Evolutionary conservation across 371 early-diverging fungal genomes (phyloP).

Genomic region (Thermomucor indicae-seudaticae): DNA sequence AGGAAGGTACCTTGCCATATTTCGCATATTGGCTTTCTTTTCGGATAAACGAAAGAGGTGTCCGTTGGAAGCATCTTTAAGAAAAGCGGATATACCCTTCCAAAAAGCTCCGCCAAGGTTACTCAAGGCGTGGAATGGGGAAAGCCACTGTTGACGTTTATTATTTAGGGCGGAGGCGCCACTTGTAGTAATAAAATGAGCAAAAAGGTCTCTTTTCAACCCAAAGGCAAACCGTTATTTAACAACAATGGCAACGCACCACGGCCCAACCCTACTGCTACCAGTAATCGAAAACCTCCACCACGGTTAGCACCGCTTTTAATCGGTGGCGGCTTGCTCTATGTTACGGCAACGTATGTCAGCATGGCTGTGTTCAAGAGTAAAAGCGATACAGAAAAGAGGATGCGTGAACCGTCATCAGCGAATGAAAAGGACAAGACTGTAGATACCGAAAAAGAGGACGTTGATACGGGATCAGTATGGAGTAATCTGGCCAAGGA

Average conservation of each 20-base stretch:
- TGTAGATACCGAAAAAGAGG: slow-evolving; percentile 6
- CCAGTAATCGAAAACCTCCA: neutral
- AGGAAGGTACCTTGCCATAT: no score
- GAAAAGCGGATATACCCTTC: no score
- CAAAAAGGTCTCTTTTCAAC: slow-evolving; percentile 2
- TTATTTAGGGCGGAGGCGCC: no score
- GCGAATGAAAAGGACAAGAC: slow-evolving; percentile 1
- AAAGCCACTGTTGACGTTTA: no score
- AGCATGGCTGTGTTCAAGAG: slow-evolving; percentile 47
- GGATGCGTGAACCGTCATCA: neutral
- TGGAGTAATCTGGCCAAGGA: slow-evolving; percentile 48
- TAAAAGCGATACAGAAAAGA: slow-evolving; percentile 33
- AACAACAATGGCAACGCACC: neutral
- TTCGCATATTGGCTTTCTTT: no score
- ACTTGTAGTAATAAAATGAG: no score
- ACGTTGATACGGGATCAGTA: slow-evolving; percentile 33
- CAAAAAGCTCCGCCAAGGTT: no score
- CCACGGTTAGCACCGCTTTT: slow-evolving; percentile 34
- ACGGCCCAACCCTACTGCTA: neutral
- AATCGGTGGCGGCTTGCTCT: slow-evolving; percentile 41
- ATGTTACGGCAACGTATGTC: slow-evolving; percentile 41
- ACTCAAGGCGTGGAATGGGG: no score
- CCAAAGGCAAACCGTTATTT: slow-evolving; percentile 2
- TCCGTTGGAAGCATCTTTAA: no score
- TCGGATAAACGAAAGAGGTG: no score